These are phyloP conservation scores for Gynandropsis gynandra DNA, from an alignment of 345 rosid genomes.

Conservation along the genomic window DNA sequence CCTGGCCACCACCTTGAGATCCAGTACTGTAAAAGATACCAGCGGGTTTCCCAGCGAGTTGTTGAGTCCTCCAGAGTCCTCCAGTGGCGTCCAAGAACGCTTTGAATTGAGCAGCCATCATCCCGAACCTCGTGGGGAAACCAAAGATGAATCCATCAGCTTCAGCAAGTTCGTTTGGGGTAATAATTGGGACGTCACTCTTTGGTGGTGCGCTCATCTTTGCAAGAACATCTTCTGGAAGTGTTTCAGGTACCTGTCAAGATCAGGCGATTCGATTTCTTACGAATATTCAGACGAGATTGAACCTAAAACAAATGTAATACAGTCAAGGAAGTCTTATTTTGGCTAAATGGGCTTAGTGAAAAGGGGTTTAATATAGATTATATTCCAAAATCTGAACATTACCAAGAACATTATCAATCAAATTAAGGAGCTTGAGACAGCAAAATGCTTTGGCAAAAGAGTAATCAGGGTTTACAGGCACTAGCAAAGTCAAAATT, in stretches of 20 bases:
- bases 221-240: constrained; percentile 67
- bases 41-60: constrained; percentile 95
- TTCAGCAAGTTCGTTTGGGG: constrained; percentile 68
- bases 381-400: no score
- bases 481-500: no score
- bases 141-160: constrained; percentile 90
- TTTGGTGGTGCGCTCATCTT: constrained; percentile 93
- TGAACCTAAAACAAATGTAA: no score
- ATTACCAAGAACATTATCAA: no score
- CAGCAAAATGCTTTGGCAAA: no score
- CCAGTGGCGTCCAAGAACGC: constrained; percentile 95
- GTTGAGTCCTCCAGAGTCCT: constrained; percentile 86
- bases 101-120: constrained; percentile 98
- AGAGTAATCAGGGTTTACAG: no score
- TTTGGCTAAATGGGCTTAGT: no score
- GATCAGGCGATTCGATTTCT: no score
- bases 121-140: constrained; percentile 95
- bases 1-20: constrained; percentile 98
- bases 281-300: no score
- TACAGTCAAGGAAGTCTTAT: no score
- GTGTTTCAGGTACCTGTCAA: constrained; percentile 79
- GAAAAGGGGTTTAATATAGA: no score
- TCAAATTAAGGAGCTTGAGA: no score
- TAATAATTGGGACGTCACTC: constrained; percentile 68
- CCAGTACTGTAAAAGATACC: constrained; percentile 97